Percentiles rank a stretch among this genome's conserved stretches.
Evolutionary conservation across 2,329 filamentous ascomycete species (phyloP).

Genomic region (Xylaria arbuscula): DNA sequence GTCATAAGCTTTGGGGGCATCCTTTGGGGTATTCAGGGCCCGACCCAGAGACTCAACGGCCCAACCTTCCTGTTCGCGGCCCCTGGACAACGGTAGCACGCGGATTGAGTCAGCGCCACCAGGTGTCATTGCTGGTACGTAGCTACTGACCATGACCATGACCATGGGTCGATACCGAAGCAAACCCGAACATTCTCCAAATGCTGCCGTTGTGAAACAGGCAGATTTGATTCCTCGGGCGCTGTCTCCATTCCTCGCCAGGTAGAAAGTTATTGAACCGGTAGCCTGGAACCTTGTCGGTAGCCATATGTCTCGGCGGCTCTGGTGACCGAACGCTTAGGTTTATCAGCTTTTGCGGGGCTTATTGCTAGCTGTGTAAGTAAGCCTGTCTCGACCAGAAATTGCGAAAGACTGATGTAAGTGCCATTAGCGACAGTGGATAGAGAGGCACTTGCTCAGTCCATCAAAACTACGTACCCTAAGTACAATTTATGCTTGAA

Average conservation of each 20-base stretch:
- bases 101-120: neutral
- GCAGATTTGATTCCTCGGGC: neutral
- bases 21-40: neutral
- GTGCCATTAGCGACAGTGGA: neutral
- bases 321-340: neutral
- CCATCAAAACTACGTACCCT: neutral
- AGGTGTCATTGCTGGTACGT: slow-evolving; percentile 1
- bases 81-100: neutral
- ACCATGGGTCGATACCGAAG: slow-evolving; percentile 26
- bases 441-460: neutral
- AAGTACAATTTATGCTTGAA: too few relatives aligned
- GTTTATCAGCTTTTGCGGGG: neutral
- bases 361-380: too few relatives aligned
- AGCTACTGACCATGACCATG: slow-evolving; percentile 1
- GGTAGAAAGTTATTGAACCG: slow-evolving; percentile 14
- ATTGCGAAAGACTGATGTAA: neutral
- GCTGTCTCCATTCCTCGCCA: slow-evolving; percentile 16
- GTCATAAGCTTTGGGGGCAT: slow-evolving; percentile 1
- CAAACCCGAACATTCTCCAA: slow-evolving; percentile 35
- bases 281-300: slow-evolving; percentile 30
- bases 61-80: neutral
- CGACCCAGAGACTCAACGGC: slow-evolving; percentile 1
- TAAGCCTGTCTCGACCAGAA: too few relatives aligned
- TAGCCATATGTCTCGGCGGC: slow-evolving; percentile 7
- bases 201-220: slow-evolving; percentile 9